Evolutionary conservation across 352 stramenopile species (phyloP), one percentile per base, ranked within the genome.

Genomic region (Discostella stelligera): DNA sequence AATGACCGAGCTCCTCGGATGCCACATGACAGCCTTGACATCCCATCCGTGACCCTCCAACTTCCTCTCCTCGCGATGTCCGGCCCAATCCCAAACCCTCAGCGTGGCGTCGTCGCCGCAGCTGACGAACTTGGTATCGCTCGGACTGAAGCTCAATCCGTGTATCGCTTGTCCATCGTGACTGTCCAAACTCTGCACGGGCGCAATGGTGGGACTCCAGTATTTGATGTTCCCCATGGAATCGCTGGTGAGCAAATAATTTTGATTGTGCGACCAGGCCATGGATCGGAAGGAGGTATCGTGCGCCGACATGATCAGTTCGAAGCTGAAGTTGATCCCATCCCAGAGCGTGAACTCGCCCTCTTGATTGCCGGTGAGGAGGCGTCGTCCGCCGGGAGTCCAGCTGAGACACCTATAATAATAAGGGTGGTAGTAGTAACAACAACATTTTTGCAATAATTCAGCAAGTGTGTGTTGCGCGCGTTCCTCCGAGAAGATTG

Each of bases 301-400:
- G 67, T 92, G 88, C 32, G 90, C 90, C 55, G 79, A 94, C 71
- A 99, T 92, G 68, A 98, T 98, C 1, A 96, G 96, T 91, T 98
- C 96, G 81, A 98, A 98, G 71, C 97, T 97, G 89, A 98, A 99
- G 27, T 95, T 96, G 50, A 98, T 90, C 3, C 96, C 95, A 81
- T 98, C 98, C 97, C 97, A 99, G 53, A 99, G 89, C 62, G 96
- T 98, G 82, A 99, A 98, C 79, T 93, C 86, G 52, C 96, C 96
- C 64, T 98, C 96, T 76, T 96, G 97, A 82, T 98, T 98, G 65
- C 95, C 96, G 8, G 96, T 98, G 85, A 99, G 96, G 54, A 97
- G 85, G 25, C 95, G 94, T 30, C 95, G 92, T 20, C 95, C 96
- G 69, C 97, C 96, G 9, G 96, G 96, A 37, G 95, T 98, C 96